These are phyloP conservation scores for Trametes hirsuta DNA, from an alignment of 1,284 basidiomycete species.

Conservation along the genomic window DNA sequence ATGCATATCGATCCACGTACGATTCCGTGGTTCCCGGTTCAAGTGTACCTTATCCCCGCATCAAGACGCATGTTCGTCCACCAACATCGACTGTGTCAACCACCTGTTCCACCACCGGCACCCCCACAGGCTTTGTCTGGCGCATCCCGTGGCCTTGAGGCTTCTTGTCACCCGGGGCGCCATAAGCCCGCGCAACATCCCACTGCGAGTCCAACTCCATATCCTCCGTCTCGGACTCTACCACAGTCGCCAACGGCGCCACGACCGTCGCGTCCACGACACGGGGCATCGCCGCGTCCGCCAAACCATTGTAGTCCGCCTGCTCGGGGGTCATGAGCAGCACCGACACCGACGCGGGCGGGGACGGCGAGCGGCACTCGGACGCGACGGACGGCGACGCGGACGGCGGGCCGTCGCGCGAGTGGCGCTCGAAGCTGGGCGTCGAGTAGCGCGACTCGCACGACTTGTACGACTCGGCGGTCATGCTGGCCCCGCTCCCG, in stretches of 20 bases:
- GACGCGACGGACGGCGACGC: constrained; percentile 7
- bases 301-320: constrained; percentile 11
- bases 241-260: neutral
- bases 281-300: constrained; percentile 17
- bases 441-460: constrained; percentile 37
- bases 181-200: constrained; percentile 34
- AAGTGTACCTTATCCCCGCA: neutral
- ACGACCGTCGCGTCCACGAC: neutral
- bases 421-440: constrained; percentile 24
- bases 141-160: neutral
- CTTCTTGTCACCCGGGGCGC: constrained; percentile 12
- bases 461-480: constrained; percentile 35
- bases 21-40: too few relatives aligned
- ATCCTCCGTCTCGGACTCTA: constrained; percentile 15
- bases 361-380: constrained; percentile 17
- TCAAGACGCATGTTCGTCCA: neutral
- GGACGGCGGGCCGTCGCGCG: constrained; percentile 10
- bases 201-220: constrained; percentile 28
- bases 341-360: constrained; percentile 26
- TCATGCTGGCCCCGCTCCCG: constrained; percentile 30
- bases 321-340: constrained; percentile 29
- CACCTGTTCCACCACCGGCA: too few relatives aligned
- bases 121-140: too few relatives aligned
- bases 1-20: too few relatives aligned
- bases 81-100: neutral